A percentile compares a stretch with the other conserved stretches of the same genome.
Conservation (phyloP, 176 grass and related monocot species). For the Puya raimondii region DNA sequence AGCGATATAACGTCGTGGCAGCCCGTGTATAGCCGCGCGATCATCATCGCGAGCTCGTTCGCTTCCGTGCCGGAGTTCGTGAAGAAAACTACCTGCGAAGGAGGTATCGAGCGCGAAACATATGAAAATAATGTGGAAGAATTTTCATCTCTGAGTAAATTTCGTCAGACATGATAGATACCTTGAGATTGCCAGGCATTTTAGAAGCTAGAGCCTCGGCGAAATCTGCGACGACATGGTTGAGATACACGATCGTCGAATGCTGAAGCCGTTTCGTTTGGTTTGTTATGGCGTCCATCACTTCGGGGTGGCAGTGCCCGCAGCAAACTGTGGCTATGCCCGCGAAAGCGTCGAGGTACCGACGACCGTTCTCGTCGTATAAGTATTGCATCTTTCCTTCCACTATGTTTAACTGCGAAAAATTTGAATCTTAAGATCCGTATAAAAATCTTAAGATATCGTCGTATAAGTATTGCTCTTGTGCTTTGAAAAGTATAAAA, state of each 20-base stretch:
- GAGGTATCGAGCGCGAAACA: no score
- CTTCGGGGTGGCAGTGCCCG: constrained; percentile 81
- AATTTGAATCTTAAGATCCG: no score
- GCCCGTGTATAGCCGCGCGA: constrained; percentile 68
- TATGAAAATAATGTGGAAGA: no score
- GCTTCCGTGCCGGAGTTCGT: constrained; percentile 98
- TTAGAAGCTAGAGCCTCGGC: constrained; percentile 86
- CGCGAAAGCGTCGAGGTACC: constrained; percentile 82
- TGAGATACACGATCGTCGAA: constrained; percentile 86
- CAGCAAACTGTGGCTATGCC: constrained; percentile 91
- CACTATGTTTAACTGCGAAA: constrained; percentile 72
- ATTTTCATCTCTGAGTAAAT: no score
- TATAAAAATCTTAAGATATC: no score
- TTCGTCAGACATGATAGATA: background rate
- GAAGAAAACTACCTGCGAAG: constrained; percentile 74
- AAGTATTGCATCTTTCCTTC: constrained; percentile 94
- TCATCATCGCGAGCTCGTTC: constrained; percentile 92
- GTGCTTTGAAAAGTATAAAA: no score
- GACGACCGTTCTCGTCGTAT: constrained; percentile 72
- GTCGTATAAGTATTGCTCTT: no score
- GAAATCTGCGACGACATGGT: constrained; percentile 75
- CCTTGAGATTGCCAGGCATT: constrained; percentile 81
- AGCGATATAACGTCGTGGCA: constrained; percentile 88
- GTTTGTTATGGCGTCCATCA: constrained; percentile 53
- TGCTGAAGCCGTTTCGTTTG: constrained; percentile 69